Evolutionary conservation across 1,284 basidiomycete species (phyloP).

Genomic region (Ceratobasidium papillatum): DNA sequence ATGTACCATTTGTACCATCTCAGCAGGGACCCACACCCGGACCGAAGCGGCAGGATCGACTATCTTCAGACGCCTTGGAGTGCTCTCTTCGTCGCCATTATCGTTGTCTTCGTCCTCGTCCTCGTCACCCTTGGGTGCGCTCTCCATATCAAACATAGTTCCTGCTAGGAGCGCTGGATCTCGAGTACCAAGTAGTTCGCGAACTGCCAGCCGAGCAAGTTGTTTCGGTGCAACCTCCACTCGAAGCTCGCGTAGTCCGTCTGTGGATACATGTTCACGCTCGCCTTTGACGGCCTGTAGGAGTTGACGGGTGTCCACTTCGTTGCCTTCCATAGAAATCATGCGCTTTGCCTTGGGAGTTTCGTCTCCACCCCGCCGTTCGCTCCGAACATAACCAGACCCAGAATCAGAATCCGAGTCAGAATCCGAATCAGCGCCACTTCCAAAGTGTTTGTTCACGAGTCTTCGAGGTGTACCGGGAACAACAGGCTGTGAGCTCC

Average conservation of each 20-base stretch:
- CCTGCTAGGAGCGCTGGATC: conserved; percentile 52
- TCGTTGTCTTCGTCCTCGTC: conserved; percentile 56
- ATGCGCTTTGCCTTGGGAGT: conserved; percentile 65
- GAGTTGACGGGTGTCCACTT: conserved; percentile 48
- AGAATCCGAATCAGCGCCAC: conserved; percentile 29
- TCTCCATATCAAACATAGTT: conserved; percentile 46
- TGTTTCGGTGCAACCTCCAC: conserved; percentile 71
- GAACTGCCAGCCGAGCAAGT: conserved; percentile 68
- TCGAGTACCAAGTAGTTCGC: conserved; percentile 70
- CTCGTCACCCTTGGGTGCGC: conserved; percentile 49
- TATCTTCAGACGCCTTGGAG: conserved; percentile 38
- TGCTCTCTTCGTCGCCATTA: conserved; percentile 43
- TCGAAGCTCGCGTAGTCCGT: conserved; percentile 73
- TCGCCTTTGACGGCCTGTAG: conserved; percentile 44
- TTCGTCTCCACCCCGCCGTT: conserved; percentile 6
- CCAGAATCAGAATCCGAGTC: conserved; percentile 1
- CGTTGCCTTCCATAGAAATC: conserved; percentile 58
- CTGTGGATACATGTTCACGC: conserved; percentile 70
- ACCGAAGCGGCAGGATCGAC: conserved; percentile 51
- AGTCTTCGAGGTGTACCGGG: conserved; percentile 46
- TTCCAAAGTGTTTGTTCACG: conserved; percentile 54
- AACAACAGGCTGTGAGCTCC: conserved; percentile 46
- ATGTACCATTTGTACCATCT: conserved; percentile 72
- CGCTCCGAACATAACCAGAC: not conserved
- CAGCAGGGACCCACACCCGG: conserved; percentile 78